These are phyloP conservation scores for Diaporthe capsici DNA, from an alignment of 2,329 filamentous ascomycete genomes.

Conservation along the genomic window DNA sequence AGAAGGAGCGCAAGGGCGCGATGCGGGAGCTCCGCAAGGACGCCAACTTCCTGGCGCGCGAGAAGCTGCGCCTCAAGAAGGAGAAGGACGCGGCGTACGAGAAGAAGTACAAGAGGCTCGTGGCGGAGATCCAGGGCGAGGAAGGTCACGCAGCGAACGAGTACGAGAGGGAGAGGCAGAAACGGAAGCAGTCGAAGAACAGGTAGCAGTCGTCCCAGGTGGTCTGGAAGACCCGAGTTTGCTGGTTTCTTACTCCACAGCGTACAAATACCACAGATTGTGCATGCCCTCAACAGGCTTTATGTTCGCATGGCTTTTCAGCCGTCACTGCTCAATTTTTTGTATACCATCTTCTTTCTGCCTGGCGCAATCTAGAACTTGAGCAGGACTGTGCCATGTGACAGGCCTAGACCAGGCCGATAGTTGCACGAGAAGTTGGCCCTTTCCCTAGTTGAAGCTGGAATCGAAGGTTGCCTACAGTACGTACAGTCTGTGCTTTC, in stretches of 20 bases:
- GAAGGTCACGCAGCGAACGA: constrained; percentile 88
- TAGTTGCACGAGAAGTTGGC: neutral
- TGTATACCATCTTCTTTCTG: neutral
- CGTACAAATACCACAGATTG: constrained; percentile 31
- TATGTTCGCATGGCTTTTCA: neutral
- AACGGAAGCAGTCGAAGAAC: constrained; percentile 75
- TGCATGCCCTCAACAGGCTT: neutral
- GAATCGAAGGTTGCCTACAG: neutral
- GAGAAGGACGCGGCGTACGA: constrained; percentile 94
- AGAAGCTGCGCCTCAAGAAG: constrained; percentile 93
- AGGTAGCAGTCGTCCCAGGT: neutral
- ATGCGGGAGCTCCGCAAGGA: constrained; percentile 96
- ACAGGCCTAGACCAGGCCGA: neutral
- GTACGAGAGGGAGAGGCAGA: constrained; percentile 89
- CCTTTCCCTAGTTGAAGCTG: constrained; percentile 13
- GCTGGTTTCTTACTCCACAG: neutral
- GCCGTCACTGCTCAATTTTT: neutral
- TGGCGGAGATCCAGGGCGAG: constrained; percentile 96
- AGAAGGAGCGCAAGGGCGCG: constrained; percentile 94
- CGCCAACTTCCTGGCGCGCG: constrained; percentile 90
- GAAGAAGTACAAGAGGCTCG: constrained; percentile 92
- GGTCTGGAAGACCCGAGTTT: neutral
- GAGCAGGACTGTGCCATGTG: neutral
- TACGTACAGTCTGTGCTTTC: constrained; percentile 15
- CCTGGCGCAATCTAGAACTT: neutral